A percentile compares a stretch with the other conserved stretches of the same genome.
phyloP scores from a whole-genome alignment of 805 yeast species.

The Lipomyces spencermartinsiae region DNA sequence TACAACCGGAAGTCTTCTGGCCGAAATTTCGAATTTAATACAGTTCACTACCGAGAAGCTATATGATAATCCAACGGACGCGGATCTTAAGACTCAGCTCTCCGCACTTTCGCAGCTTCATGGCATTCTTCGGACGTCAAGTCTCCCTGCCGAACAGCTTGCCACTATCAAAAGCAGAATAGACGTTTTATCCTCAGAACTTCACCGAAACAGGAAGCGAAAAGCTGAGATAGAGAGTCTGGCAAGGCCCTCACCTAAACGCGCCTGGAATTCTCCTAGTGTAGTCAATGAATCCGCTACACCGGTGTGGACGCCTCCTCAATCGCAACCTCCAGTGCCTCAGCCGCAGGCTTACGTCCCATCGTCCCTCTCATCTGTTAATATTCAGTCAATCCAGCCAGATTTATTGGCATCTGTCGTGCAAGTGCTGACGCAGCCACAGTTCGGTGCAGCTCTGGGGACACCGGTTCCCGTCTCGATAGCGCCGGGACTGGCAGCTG shows the following conservation, averaged over 20 bases:
- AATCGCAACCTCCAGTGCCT: slow-evolving; percentile 9
- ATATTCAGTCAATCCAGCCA: slow-evolving; percentile 13
- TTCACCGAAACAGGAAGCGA: slow-evolving; percentile 23
- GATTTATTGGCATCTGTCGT: slow-evolving; percentile 28
- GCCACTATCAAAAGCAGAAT: slow-evolving; percentile 30
- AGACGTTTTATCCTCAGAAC: slow-evolving; percentile 22
- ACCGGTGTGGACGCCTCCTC: slow-evolving; percentile 25
- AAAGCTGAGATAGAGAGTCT: slow-evolving; percentile 16
- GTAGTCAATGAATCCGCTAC: slow-evolving; percentile 12
- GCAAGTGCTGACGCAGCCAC: slow-evolving; percentile 17
- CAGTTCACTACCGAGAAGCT: slow-evolving; percentile 24
- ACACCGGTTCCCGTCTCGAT: not conserved
- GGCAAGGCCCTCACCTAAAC: slow-evolving; percentile 25
- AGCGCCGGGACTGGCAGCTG: not conserved
- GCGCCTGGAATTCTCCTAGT: slow-evolving; percentile 23
- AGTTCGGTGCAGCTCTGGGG: not conserved
- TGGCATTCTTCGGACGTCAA: slow-evolving; percentile 30
- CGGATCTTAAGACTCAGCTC: slow-evolving; percentile 42
- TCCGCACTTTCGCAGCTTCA: slow-evolving; percentile 36
- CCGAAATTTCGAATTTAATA: slow-evolving; percentile 27
- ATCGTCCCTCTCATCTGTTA: not conserved
- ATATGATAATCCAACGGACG: slow-evolving; percentile 18
- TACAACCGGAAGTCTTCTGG: slow-evolving; percentile 19
- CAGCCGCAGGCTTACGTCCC: slow-evolving; percentile 19
- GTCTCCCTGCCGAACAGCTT: slow-evolving; percentile 35